Evolutionary conservation across 495 filamentous ascomycete genomes (phyloP), one percentile per base, ranked within the genome.

Genomic region (Thozetella sp.): DNA sequence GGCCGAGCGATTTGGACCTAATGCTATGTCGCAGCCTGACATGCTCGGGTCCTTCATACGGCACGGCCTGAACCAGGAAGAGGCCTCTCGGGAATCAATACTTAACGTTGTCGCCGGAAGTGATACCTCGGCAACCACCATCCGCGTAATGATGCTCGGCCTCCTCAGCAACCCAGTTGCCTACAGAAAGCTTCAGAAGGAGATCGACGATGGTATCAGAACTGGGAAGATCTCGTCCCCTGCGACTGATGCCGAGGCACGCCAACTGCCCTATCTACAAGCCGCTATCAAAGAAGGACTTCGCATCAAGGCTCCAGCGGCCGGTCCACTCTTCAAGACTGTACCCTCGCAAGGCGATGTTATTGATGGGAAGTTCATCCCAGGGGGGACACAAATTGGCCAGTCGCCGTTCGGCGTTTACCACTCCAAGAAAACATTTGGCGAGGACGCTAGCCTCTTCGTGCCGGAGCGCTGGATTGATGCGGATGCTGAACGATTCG

Each of bases 41-140:
- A 79, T 80, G 76, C 57, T 80, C 11, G 69, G 74, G 10, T 76
- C 75, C 3, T 84, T 80, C 58, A 56, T 78, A 17, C n/a, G 56
- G 25, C 71, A 80, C 51, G 78, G 76, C 22, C 62, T 84, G 13
- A 65, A 55, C 3, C 69, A 72, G 51, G 67, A 68, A 20, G 71
- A 83, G 57, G 61, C 74, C 3, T 66, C 74, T 57, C 67, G 66
- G 2, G 59, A 75, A 68, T 34, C 69, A 59, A 19, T 79, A 69
- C 73, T 76, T 30, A 63, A 71, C 58, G 54, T 78, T 57, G 65
- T 67, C 13, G 74, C 66, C 0, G 87, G 86, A 10, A 78, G 79
- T 15, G 87, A 90, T 58, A 88, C 87, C 9, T 86, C 85, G 0
- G 85, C 85, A 0, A 86, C 84, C 2, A 76, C 85, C 23, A 78